Evolutionary conservation across 768 basidiomycete genomes (phyloP).

Genomic region (Lentinus tigrinus): DNA sequence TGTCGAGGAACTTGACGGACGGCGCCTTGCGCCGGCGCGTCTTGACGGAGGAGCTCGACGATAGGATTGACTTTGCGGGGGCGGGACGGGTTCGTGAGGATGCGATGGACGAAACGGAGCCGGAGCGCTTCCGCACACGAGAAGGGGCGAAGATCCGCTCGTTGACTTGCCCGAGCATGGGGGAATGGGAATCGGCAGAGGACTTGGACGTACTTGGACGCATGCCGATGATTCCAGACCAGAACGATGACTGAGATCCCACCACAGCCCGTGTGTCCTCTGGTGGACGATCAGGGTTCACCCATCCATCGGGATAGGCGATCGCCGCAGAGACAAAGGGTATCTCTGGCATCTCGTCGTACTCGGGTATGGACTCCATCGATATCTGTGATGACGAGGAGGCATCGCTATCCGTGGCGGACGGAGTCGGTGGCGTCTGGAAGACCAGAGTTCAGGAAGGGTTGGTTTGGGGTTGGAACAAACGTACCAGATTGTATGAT

Average conservation of each 20-base stretch:
- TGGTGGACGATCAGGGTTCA: conserved; percentile 4
- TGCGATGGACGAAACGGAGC: conserved; percentile 36
- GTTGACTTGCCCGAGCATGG: conserved; percentile 17
- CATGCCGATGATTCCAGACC: conserved; percentile 28
- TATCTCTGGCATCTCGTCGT: conserved; percentile 28
- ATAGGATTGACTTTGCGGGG: conserved; percentile 59
- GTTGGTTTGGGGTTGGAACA: not conserved
- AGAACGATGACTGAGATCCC: conserved; percentile 31
- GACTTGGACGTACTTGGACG: conserved; percentile 18
- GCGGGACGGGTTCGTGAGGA: conserved; percentile 27
- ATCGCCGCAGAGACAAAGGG: conserved; percentile 23
- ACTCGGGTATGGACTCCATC: conserved; percentile 19
- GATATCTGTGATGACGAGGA: conserved; percentile 23
- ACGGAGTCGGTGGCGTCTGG: conserved; percentile 19
- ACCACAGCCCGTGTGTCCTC: conserved; percentile 17
- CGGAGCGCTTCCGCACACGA: conserved; percentile 30
- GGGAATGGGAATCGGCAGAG: conserved; percentile 14
- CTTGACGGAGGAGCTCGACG: conserved; percentile 46
- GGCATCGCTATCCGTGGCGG: conserved; percentile 19
- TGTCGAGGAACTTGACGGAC: conserved; percentile 71
- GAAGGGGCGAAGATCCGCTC: conserved; percentile 22
- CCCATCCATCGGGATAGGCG: conserved; percentile 14
- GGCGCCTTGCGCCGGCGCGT: conserved; percentile 32
- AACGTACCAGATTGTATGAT: conserved; percentile 19
- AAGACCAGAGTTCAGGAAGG: not conserved